These are phyloP conservation scores for Pistacia atlantica DNA, from an alignment of 345 rosid genomes.

Conservation along the genomic window DNA sequence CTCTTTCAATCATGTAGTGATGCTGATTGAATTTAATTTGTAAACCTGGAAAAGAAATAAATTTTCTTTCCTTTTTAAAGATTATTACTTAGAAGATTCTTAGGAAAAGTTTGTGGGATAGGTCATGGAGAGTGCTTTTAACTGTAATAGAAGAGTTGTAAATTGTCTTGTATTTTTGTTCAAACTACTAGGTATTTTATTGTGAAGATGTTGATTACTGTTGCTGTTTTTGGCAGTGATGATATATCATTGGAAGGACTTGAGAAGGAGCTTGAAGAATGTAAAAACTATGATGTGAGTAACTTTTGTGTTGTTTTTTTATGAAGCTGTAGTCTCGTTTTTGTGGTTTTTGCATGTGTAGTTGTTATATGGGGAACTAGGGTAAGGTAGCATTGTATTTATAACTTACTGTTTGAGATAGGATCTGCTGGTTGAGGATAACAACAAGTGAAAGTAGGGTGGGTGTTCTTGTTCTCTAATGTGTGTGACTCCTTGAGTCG, in stretches of 20 bases:
- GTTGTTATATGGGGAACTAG: slow-evolving; percentile 1
- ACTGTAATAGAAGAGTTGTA: too few species aligned
- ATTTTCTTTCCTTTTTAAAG: background rate
- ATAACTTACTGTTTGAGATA: background rate
- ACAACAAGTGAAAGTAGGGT: background rate
- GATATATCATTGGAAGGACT: slow-evolving; percentile 93
- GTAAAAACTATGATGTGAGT: slow-evolving; percentile 82
- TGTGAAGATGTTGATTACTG: background rate
- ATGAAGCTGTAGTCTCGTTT: background rate
- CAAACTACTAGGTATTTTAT: background rate
- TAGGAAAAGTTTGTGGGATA: too few species aligned
- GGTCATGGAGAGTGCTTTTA: too few species aligned
- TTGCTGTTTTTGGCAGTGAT: slow-evolving; percentile 51
- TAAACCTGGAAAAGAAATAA: background rate
- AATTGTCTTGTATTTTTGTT: background rate
- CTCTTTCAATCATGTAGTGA: background rate
- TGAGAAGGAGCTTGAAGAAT: slow-evolving; percentile 89
- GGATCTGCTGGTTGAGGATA: background rate
- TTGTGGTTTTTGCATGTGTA: background rate
- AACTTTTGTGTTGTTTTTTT: background rate
- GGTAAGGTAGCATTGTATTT: background rate
- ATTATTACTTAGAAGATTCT: too few species aligned
- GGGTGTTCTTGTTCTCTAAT: background rate
- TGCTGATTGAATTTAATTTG: background rate
- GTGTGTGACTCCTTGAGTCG: background rate